Evolutionary conservation across 352 stramenopile species (phyloP).

Genomic region (Globisporangium mamillatum): DNA sequence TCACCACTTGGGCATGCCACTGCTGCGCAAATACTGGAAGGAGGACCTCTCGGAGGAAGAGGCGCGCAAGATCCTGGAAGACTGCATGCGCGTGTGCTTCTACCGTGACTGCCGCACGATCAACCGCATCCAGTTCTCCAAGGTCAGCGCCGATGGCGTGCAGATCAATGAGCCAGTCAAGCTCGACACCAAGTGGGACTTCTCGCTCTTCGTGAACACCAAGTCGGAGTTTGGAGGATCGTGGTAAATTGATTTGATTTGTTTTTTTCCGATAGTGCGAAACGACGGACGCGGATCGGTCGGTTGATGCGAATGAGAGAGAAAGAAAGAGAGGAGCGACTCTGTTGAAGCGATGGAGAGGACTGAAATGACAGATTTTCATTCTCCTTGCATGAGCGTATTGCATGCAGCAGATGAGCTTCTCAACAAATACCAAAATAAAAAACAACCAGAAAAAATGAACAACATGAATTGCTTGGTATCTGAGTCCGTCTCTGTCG

Average conservation of each 20-base stretch:
- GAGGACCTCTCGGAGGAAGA: conserved; percentile 93
- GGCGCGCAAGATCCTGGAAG: conserved; percentile 92
- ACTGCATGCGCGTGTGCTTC: conserved; percentile 98
- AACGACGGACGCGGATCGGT: neutral
- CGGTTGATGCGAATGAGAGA: neutral
- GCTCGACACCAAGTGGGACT: conserved; percentile 95
- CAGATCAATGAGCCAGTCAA: conserved; percentile 94
- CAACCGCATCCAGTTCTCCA: conserved; percentile 97
- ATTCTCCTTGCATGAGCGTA: neutral
- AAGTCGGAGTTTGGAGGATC: conserved; percentile 89
- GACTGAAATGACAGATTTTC: neutral
- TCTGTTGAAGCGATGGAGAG: neutral
- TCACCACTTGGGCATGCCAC: conserved; percentile 94
- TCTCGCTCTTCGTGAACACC: conserved; percentile 80
- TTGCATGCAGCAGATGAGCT: neutral
- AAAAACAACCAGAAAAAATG: conserved; percentile 13
- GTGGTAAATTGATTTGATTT: conserved; percentile 55
- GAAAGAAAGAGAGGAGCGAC: neutral
- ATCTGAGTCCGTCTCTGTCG: neutral
- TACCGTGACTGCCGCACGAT: conserved; percentile 98
- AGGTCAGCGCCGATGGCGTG: conserved; percentile 87
- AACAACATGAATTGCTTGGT: neutral
- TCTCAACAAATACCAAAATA: neutral
- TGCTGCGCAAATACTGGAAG: conserved; percentile 95
- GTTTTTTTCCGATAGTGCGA: neutral